These are phyloP conservation scores for Oryza meyeriana DNA, from an alignment of 176 grass and related monocot species.

Conservation along the genomic window DNA sequence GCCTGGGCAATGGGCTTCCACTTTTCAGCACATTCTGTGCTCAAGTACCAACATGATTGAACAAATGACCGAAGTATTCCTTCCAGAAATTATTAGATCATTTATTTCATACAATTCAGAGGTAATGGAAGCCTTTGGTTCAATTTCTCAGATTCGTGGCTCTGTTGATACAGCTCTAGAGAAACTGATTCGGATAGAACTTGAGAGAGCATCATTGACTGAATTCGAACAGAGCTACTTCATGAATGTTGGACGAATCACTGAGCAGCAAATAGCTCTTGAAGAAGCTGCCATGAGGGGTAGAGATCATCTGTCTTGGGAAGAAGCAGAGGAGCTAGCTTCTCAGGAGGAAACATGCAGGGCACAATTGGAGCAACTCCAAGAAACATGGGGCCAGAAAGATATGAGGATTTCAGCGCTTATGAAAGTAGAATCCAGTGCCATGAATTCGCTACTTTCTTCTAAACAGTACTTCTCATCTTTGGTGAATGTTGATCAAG, in stretches of 20 bases:
- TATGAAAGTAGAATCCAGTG: constrained; percentile 64
- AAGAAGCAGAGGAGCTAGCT: constrained; percentile 98
- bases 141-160: constrained; percentile 77
- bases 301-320: constrained; percentile 95
- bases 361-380: constrained; percentile 78
- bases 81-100: constrained; percentile 82
- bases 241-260: constrained; percentile 77
- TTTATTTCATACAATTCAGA: constrained; percentile 75
- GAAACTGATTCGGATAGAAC: constrained; percentile 75
- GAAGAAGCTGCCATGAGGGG: constrained; percentile 78
- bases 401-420: constrained; percentile 77
- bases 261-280: constrained; percentile 79
- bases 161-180: constrained; percentile 78
- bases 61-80: constrained; percentile 72
- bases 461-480: constrained; percentile 69
- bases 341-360: constrained; percentile 95
- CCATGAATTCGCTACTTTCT: constrained; percentile 72
- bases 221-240: constrained; percentile 92
- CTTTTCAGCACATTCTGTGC: constrained; percentile 58
- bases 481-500: constrained; percentile 63
- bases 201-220: constrained; percentile 75
- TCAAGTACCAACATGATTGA: constrained; percentile 78
- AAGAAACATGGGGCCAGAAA: constrained; percentile 88
- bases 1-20: constrained; percentile 64
- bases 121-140: constrained; percentile 72